Evolutionary conservation across 768 basidiomycete species (phyloP).

Genomic region (Leccinellum albellum): DNA sequence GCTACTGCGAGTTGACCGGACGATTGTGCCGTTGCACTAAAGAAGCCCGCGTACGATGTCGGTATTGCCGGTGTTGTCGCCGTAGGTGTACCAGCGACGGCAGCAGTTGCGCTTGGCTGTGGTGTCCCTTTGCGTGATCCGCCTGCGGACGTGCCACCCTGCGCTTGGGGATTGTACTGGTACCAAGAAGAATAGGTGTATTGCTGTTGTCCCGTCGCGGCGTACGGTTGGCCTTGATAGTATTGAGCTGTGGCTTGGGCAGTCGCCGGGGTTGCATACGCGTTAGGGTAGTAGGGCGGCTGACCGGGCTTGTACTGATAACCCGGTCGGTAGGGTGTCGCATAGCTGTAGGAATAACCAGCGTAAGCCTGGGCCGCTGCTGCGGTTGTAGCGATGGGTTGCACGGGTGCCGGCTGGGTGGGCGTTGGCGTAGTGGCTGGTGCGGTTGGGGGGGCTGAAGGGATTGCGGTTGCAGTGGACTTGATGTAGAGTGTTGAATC

Average conservation of each 20-base stretch:
- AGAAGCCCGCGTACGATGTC: conserved; percentile 41
- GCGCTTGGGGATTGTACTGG: conserved; percentile 36
- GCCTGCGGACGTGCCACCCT: conserved; percentile 17
- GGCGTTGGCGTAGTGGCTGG: conserved; percentile 34
- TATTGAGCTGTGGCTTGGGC: conserved; percentile 32
- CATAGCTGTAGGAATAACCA: conserved; percentile 37
- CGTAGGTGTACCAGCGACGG: conserved; percentile 23
- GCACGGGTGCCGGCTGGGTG: conserved; percentile 20
- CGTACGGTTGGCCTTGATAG: conserved; percentile 35
- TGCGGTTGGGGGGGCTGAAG: conserved; percentile 32
- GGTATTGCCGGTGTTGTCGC: conserved; percentile 30
- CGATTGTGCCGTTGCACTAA: conserved; percentile 28
- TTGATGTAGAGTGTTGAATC: conserved; percentile 70
- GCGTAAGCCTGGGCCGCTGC: conserved; percentile 28
- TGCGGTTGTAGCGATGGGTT: conserved; percentile 25
- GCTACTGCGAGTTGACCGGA: conserved; percentile 49
- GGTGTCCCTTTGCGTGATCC: conserved; percentile 44
- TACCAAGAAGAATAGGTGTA: conserved; percentile 46
- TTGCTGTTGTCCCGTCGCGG: conserved; percentile 34
- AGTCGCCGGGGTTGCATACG: conserved; percentile 24
- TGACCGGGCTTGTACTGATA: conserved; percentile 40
- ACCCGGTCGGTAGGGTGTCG: conserved; percentile 28
- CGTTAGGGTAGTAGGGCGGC: conserved; percentile 29
- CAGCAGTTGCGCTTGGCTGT: conserved; percentile 29
- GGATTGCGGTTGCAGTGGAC: conserved; percentile 36